A percentile compares a stretch with the other conserved stretches of the same genome.
phyloP scores from a whole-genome alignment of 192 early-diverging fungal genomes.

The Allomyces javanicus region DNA sequence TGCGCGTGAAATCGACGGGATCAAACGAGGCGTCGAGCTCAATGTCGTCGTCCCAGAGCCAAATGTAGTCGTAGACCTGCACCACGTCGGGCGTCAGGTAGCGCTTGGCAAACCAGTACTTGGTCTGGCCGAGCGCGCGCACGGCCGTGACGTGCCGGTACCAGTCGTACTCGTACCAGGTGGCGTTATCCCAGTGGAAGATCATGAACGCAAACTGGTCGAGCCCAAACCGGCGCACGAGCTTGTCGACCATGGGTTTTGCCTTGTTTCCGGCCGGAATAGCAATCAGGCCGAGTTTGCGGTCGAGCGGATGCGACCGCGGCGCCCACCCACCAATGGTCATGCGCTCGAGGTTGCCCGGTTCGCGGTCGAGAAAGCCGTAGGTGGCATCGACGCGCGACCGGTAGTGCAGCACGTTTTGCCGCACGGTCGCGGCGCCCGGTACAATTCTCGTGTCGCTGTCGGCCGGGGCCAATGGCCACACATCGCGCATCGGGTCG shows the following conservation, averaged over 20 bases:
- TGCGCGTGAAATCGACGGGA: neutral
- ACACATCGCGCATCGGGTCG: no score
- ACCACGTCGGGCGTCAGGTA: neutral
- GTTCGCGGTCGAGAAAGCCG: neutral
- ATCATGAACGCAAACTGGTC: neutral
- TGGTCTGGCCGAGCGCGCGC: neutral
- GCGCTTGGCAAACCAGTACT: neutral
- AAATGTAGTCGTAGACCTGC: neutral
- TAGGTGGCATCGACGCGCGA: neutral
- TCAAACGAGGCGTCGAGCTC: neutral
- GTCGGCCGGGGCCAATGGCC: no score
- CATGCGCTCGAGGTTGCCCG: neutral
- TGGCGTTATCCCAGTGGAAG: neutral
- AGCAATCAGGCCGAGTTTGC: neutral
- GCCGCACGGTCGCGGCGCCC: no score
- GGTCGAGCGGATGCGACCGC: neutral
- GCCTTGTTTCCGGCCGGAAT: neutral
- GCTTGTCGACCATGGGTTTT: neutral
- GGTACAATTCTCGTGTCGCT: no score
- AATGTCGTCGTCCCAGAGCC: conserved; percentile 1
- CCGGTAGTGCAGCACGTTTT: no score
- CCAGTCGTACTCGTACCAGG: neutral
- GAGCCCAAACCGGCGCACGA: neutral
- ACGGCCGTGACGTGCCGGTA: neutral
- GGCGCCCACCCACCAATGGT: neutral